Evolutionary conservation across 768 basidiomycete genomes (phyloP).

Genomic region (Tylopilus balloui): DNA sequence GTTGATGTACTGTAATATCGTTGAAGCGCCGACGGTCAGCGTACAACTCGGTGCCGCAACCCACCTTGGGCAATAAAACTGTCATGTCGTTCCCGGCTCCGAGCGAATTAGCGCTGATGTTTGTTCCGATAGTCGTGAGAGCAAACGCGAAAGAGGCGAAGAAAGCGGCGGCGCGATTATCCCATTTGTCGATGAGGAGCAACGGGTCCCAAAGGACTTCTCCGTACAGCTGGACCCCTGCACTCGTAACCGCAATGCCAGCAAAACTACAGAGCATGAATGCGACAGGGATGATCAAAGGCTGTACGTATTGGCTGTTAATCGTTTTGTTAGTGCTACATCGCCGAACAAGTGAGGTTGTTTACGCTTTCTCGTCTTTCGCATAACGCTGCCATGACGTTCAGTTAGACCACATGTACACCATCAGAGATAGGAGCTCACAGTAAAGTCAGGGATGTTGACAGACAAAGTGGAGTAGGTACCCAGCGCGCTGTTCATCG

Average conservation of each 20-base stretch:
- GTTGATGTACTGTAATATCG: slow-evolving; percentile 44
- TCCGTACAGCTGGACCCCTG: slow-evolving; percentile 57
- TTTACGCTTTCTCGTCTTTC: slow-evolving; percentile 42
- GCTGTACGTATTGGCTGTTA: slow-evolving; percentile 65
- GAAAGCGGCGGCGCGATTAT: slow-evolving; percentile 82
- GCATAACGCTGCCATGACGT: slow-evolving; percentile 57
- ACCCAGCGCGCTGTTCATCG: slow-evolving; percentile 73
- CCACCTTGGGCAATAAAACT: slow-evolving; percentile 64
- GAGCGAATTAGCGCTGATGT: slow-evolving; percentile 59
- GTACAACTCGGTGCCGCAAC: slow-evolving; percentile 11
- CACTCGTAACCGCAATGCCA: slow-evolving; percentile 78
- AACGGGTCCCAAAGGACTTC: slow-evolving; percentile 57
- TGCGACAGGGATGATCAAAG: slow-evolving; percentile 68
- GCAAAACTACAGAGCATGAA: slow-evolving; percentile 77
- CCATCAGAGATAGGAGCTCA: slow-evolving; percentile 11
- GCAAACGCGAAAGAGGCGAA: slow-evolving; percentile 74
- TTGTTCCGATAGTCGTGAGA: slow-evolving; percentile 33
- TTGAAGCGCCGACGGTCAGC: not conserved
- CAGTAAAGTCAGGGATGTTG: slow-evolving; percentile 85
- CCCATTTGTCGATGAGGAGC: slow-evolving; percentile 72
- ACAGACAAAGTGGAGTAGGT: slow-evolving; percentile 69
- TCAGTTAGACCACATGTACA: not conserved
- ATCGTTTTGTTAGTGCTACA: slow-evolving; percentile 2
- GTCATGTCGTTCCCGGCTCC: slow-evolving; percentile 83
- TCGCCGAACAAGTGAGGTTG: not conserved